Evolutionary conservation across 2,329 filamentous ascomycete species (phyloP).

Genomic region (Fusarium camptoceras): DNA sequence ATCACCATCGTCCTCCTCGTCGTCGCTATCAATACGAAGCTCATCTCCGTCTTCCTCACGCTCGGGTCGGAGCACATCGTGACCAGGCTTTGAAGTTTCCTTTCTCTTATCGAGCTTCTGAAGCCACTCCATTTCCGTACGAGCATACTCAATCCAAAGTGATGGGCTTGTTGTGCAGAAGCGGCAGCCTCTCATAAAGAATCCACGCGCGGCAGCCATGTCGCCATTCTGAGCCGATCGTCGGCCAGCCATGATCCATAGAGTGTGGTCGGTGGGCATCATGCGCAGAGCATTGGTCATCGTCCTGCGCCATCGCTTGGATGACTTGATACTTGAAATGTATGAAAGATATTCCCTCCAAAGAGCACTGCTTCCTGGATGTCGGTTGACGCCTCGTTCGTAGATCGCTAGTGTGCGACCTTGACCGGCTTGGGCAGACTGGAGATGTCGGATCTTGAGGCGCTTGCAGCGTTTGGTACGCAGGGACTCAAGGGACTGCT

Average conservation of each 20-base stretch:
- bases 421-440: conserved; percentile 77
- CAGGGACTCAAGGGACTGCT: conserved; percentile 77
- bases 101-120: conserved; percentile 81
- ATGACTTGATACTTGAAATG: conserved; percentile 74
- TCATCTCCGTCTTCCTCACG: conserved; percentile 62
- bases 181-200: conserved; percentile 87
- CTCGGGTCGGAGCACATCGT: conserved; percentile 59
- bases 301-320: conserved; percentile 73
- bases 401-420: conserved; percentile 89
- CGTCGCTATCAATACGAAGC: conserved; percentile 58
- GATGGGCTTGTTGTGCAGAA: conserved; percentile 82
- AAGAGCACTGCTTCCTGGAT: conserved; percentile 81
- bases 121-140: conserved; percentile 93
- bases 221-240: conserved; percentile 84
- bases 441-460: conserved; percentile 76
- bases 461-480: conserved; percentile 86
- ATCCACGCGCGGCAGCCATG: conserved; percentile 85
- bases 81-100: conserved; percentile 65
- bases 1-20: conserved; percentile 58
- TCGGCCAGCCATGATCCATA: conserved; percentile 89
- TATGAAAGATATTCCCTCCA: conserved; percentile 95
- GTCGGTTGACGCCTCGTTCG: conserved; percentile 85
- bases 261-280: conserved; percentile 82
- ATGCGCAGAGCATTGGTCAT: conserved; percentile 80
- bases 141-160: conserved; percentile 91